Percentiles rank a stretch among this genome's conserved stretches.
Conservation (phyloP, 768 basidiomycete genomes). For the Artomyces pyxidatus region DNA sequence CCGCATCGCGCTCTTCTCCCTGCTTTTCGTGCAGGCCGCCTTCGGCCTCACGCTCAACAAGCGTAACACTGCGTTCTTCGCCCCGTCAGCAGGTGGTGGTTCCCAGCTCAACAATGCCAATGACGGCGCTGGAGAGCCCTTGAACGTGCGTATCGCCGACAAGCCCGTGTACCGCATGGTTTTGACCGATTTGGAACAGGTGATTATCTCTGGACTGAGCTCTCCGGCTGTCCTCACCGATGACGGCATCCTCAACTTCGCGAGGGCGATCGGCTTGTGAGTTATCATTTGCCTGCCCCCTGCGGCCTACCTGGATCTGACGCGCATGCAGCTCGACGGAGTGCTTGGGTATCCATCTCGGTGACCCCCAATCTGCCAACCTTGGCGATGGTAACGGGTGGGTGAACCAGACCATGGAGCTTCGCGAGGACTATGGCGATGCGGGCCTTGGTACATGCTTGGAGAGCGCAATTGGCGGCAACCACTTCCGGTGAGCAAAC, state of each 20-base stretch:
- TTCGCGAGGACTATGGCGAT: conserved; percentile 35
- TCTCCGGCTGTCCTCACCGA: conserved; percentile 49
- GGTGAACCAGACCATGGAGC: conserved; percentile 36
- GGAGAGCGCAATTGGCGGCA: conserved; percentile 37
- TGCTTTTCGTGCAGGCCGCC: conserved; percentile 8
- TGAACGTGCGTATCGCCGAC: conserved; percentile 29
- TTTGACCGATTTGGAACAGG: conserved; percentile 20
- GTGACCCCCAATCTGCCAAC: conserved; percentile 32
- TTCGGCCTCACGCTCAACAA: neutral
- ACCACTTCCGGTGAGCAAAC: conserved; percentile 40
- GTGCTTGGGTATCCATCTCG: conserved; percentile 30
- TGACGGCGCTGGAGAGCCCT: conserved; percentile 32
- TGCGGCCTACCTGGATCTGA: too few relatives aligned
- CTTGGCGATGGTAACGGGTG: conserved; percentile 41
- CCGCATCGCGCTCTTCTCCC: conserved; percentile 6
- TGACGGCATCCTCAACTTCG: conserved; percentile 49
- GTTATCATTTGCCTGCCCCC: conserved; percentile 12
- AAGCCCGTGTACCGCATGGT: neutral
- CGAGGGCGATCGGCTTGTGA: conserved; percentile 56
- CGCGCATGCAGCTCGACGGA: conserved; percentile 31
- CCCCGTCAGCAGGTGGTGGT: conserved; percentile 30
- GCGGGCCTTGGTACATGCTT: conserved; percentile 34
- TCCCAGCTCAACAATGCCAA: conserved; percentile 35
- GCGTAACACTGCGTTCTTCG: conserved; percentile 23
- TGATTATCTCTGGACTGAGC: conserved; percentile 61